Percentiles rank a stretch among this genome's conserved stretches.
Conservation (phyloP, 768 basidiomycete species). For the Lactarius trivialis region DNA sequence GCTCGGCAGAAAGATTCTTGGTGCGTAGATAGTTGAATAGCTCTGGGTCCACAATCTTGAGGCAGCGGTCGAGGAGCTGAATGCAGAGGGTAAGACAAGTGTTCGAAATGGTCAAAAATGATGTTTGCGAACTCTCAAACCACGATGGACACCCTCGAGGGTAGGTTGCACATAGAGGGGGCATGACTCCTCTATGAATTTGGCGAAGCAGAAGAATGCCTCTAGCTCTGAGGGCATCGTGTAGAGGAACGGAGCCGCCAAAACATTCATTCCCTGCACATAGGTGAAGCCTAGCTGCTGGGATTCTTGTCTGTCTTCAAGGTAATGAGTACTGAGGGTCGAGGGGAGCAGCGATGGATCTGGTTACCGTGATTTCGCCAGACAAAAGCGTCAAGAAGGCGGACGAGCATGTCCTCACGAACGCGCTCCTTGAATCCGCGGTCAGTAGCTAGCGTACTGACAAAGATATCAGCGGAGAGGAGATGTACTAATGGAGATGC, state of each 20-base stretch:
- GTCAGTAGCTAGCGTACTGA: slow-evolving; percentile 89
- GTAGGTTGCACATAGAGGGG: slow-evolving; percentile 97
- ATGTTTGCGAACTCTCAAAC: slow-evolving; percentile 63
- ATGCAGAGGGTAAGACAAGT: neutral
- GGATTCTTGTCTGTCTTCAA: slow-evolving; percentile 62
- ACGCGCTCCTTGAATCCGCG: slow-evolving; percentile 97
- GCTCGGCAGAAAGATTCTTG: slow-evolving; percentile 90
- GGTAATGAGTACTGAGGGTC: neutral
- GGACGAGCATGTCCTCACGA: slow-evolving; percentile 92
- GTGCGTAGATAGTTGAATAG: slow-evolving; percentile 74
- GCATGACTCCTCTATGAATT: slow-evolving; percentile 92
- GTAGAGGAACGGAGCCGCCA: slow-evolving; percentile 96
- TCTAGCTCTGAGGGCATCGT: slow-evolving; percentile 98
- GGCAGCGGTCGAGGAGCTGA: slow-evolving; percentile 86
- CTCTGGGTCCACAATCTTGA: slow-evolving; percentile 86
- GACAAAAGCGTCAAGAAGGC: slow-evolving; percentile 95
- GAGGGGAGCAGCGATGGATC: neutral
- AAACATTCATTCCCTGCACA: slow-evolving; percentile 99
- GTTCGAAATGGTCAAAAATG: neutral
- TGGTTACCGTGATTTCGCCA: slow-evolving; percentile 83
- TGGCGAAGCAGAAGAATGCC: slow-evolving; percentile 94
- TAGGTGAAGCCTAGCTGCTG: slow-evolving; percentile 89
- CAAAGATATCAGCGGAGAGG: neutral
- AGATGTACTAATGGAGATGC: slow-evolving; percentile 4
- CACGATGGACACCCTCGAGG: slow-evolving; percentile 90